Base-by-base conservation (phyloP, 371 early-diverging fungal species). In the Actinomucor elegans region DNA sequence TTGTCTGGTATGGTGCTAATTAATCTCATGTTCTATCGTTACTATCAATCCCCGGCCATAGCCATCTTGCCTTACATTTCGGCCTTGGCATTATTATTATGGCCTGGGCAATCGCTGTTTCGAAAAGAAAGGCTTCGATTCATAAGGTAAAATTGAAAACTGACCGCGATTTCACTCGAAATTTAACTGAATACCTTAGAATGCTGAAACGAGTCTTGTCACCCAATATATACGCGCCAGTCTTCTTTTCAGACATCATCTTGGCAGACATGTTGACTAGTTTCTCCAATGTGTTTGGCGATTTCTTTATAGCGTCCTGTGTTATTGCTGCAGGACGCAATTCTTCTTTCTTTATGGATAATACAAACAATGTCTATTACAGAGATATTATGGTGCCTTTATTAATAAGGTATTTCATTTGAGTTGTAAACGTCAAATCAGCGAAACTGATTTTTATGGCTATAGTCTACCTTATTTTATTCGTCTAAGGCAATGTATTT, bases 231-330 rank as follows among this genome's bases (percentile, higher is more conserved):
- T 55, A 68, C 48, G 60, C 79, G 1, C 72, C 83, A 1, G 92
- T 94, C 1, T 80, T 77, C 24, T 89, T 95, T 59, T 81, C 80
- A 1, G 96, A 97, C 59, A 82, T 94, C 23, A 83, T 97, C 29
- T 68, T 97, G 50, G 94, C 96, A 5, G 97, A 97, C 81, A 88
- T 96, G 41, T 64, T 96, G 61, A 96, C 96, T 0, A 92, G 92
- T 58, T 94, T 92, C 63, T 88, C 95, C 0, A 83, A 89, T 37
- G 88, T 93, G 8, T 80, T 94, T 59, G 93, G 92, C 6, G 96
- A 94, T 63, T 66, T 91, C 4, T 84, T 87, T 40, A 67, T 77
- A 43, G 71, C 85, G n/a, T 50, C 68, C 24, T 83, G 83, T 54
- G 59, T 69, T 54, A 73, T 77, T 64, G 59, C 77, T 59, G 42